Percentiles rank a stretch among this genome's conserved stretches.
phyloP scores from a whole-genome alignment of 2,329 filamentous ascomycete genomes.

The Diaporthe nobilis region DNA sequence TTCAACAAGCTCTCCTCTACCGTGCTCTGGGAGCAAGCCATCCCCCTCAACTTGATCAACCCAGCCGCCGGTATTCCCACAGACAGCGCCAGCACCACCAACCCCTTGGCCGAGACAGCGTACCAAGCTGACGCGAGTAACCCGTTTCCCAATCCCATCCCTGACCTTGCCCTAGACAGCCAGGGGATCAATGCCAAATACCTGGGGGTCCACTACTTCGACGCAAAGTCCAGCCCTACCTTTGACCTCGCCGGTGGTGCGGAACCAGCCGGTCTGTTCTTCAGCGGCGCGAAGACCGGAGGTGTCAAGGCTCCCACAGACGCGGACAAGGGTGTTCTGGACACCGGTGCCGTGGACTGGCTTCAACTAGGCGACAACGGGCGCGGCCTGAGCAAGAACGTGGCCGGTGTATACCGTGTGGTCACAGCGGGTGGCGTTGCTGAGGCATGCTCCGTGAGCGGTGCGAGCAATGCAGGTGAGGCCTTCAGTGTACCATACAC shows the following conservation, averaged over 20 bases:
- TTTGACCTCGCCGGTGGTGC: conserved; percentile 67
- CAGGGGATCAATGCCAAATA: conserved; percentile 54
- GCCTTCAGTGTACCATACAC: conserved; percentile 66
- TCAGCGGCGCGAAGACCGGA: conserved; percentile 64
- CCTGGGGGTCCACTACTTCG: conserved; percentile 79
- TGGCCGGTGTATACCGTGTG: conserved; percentile 67
- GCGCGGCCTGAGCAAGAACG: conserved; percentile 49
- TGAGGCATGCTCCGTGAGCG: conserved; percentile 58
- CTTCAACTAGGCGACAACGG: conserved; percentile 58
- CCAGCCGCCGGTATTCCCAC: conserved; percentile 48
- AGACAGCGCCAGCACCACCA: conserved; percentile 45
- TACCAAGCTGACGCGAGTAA: conserved; percentile 60
- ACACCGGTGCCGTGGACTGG: conserved; percentile 69
- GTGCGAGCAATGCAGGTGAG: conserved; percentile 54
- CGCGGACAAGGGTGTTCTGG: conserved; percentile 61
- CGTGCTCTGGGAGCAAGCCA: conserved; percentile 56
- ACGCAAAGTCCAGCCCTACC: conserved; percentile 64
- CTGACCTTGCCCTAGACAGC: conserved; percentile 55
- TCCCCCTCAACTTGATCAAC: conserved; percentile 64
- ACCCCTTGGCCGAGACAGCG: conserved; percentile 48
- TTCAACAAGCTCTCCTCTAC: conserved; percentile 58
- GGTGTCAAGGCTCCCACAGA: conserved; percentile 65
- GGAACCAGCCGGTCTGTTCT: conserved; percentile 50
- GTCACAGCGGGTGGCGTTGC: conserved; percentile 65
- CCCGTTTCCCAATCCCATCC: conserved; percentile 60